Percentiles rank a stretch among this genome's conserved stretches.
Evolutionary conservation across 192 early-diverging fungal genomes (phyloP).

Genomic region (Podochytrium sp.): DNA sequence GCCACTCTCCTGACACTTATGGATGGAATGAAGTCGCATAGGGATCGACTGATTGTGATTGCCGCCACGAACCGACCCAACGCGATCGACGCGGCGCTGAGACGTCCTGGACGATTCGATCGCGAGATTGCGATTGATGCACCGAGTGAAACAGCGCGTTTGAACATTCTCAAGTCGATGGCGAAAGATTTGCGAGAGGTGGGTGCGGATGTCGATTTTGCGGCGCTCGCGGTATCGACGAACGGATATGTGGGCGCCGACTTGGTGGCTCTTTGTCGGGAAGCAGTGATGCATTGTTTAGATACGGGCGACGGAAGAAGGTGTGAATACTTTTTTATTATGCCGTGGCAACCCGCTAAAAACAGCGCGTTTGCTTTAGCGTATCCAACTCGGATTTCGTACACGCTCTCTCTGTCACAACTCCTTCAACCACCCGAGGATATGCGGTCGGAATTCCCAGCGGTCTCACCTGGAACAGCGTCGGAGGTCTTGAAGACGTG

Average conservation of each 20-base stretch:
- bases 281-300: slow-evolving; percentile 63
- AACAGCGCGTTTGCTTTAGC: not conserved
- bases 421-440: slow-evolving; percentile 72
- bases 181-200: slow-evolving; percentile 47
- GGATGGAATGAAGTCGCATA: slow-evolving; percentile 73
- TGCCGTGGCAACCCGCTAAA: not conserved
- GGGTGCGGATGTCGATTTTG: slow-evolving; percentile 53
- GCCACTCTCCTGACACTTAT: slow-evolving; percentile 88
- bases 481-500: slow-evolving; percentile 85
- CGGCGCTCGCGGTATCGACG: slow-evolving; percentile 54
- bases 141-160: slow-evolving; percentile 66
- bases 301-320: not conserved
- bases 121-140: slow-evolving; percentile 81
- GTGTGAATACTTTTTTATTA: not conserved
- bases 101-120: slow-evolving; percentile 86
- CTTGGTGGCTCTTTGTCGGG: slow-evolving; percentile 80
- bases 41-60: slow-evolving; percentile 70
- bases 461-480: slow-evolving; percentile 74
- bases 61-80: slow-evolving; percentile 92
- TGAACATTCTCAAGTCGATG: slow-evolving; percentile 64
- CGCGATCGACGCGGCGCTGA: slow-evolving; percentile 78
- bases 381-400: slow-evolving; percentile 18
- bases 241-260: slow-evolving; percentile 97
- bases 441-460: slow-evolving; percentile 52
- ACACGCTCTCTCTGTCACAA: slow-evolving; percentile 24